phyloP scores from a whole-genome alignment of 2,329 filamentous ascomycete species.

The Cladosporium halotolerans region DNA sequence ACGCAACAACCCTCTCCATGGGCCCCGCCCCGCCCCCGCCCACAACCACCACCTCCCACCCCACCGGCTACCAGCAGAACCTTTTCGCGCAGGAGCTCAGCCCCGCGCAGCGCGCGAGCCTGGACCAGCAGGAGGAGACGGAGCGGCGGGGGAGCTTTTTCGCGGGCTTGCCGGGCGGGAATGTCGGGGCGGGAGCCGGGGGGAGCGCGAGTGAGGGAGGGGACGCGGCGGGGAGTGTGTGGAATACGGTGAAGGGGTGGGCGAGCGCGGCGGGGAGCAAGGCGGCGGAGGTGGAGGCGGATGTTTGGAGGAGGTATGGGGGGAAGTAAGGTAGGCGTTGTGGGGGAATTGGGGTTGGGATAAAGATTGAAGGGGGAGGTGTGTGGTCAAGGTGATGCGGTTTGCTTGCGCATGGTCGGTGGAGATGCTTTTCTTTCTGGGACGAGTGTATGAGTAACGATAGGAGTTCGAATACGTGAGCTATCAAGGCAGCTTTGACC shows the following conservation, averaged over 20 bases:
- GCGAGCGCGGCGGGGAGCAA: constrained; percentile 35
- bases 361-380: no score
- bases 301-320: constrained; percentile 42
- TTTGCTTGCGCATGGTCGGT: no score
- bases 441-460: no score
- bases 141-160: constrained; percentile 20
- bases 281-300: constrained; percentile 40
- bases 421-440: no score
- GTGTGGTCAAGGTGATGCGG: no score
- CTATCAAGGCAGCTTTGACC: no score
- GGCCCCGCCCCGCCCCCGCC: constrained; percentile 29
- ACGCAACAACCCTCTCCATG: constrained; percentile 34
- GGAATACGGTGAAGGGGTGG: constrained; percentile 39
- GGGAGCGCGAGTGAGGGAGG: constrained; percentile 7
- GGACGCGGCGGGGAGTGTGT: constrained; percentile 22
- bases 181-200: constrained; percentile 14
- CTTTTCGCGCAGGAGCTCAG: constrained; percentile 37
- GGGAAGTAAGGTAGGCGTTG: background rate
- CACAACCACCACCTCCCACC: constrained; percentile 32
- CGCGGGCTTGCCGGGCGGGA: constrained; percentile 26
- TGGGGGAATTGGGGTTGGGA: no score
- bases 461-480: no score
- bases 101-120: constrained; percentile 29
- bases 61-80: constrained; percentile 45
- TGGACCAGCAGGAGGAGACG: constrained; percentile 23